phyloP scores from a whole-genome alignment of 2,329 filamentous ascomycete species.

The Fusarium foetens region DNA sequence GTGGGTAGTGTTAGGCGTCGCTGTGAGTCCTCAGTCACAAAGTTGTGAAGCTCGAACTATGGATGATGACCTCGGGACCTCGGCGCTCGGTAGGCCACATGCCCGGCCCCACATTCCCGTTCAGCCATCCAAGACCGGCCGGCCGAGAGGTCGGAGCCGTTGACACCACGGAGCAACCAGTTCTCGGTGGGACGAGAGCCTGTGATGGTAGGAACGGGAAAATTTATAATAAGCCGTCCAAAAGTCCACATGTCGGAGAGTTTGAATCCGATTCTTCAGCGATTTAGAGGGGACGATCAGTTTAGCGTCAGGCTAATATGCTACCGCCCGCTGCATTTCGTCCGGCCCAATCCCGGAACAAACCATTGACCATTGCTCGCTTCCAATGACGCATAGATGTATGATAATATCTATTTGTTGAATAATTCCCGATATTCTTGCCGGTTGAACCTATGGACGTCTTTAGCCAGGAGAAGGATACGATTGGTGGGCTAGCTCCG shows the following conservation, averaged over 20 bases:
- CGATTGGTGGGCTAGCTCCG: constrained; percentile 12
- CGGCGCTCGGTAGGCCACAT: constrained; percentile 31
- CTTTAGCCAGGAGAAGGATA: background rate
- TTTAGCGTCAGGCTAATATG: constrained; percentile 8
- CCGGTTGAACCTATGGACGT: background rate
- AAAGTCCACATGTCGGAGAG: background rate
- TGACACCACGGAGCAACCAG: background rate
- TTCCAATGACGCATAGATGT: constrained; percentile 14
- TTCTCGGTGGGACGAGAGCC: background rate
- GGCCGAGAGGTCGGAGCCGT: constrained; percentile 11
- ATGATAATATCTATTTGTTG: background rate
- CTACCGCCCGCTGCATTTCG: constrained; percentile 5
- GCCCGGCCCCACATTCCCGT: constrained; percentile 29
- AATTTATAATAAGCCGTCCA: constrained; percentile 2
- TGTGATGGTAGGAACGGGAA: background rate
- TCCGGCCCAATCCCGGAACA: constrained; percentile 8
- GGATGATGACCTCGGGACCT: constrained; percentile 31
- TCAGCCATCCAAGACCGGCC: background rate
- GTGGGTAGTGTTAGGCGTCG: background rate
- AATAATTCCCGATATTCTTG: background rate
- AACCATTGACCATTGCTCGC: background rate
- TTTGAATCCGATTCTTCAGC: constrained; percentile 9
- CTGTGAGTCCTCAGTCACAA: background rate
- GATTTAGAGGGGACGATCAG: background rate
- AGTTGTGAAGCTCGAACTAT: background rate